Evolutionary conservation across 495 filamentous ascomycete genomes (phyloP).

Genomic region (Oleoguttula mirabilis): DNA sequence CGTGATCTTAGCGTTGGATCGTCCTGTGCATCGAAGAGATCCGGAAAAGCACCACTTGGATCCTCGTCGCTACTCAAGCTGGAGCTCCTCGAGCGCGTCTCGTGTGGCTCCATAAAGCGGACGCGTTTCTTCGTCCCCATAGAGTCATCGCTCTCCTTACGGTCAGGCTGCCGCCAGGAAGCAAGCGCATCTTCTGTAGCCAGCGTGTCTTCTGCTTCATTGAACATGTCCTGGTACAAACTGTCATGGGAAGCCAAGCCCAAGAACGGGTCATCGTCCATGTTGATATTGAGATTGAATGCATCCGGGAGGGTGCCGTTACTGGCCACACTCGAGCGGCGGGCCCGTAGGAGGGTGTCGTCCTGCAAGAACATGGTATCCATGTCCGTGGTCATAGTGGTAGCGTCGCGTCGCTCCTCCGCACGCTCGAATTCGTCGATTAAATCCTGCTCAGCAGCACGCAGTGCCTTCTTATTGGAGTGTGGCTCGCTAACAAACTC

Average conservation of each 20-base stretch:
- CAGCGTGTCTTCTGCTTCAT: conserved; percentile 10
- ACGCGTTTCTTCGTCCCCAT: conserved; percentile 15
- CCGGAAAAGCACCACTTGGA: conserved; percentile 11
- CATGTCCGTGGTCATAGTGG: conserved; percentile 1
- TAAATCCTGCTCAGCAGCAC: conserved; percentile 12
- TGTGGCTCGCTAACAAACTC: not conserved
- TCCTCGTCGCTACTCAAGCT: conserved; percentile 7
- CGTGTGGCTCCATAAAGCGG: conserved; percentile 9
- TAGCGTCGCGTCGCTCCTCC: conserved; percentile 8
- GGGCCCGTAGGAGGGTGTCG: not conserved
- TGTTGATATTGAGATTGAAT: conserved; percentile 1
- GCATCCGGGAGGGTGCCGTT: not conserved
- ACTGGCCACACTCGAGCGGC: not conserved
- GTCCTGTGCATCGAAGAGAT: conserved; percentile 9
- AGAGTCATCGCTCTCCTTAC: conserved; percentile 1
- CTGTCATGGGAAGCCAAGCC: conserved; percentile 5
- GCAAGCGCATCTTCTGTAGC: not conserved
- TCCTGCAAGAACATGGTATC: conserved; percentile 7
- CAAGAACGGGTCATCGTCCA: conserved; percentile 16
- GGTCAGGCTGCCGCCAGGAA: not conserved
- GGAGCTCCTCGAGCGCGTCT: conserved; percentile 4
- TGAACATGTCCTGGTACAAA: conserved; percentile 7
- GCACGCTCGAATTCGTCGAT: conserved; percentile 12
- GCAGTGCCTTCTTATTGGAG: not conserved
- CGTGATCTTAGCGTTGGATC: conserved; percentile 8